phyloP scores from a whole-genome alignment of 2,329 filamentous ascomycete species.

The Fusarium penzigii region DNA sequence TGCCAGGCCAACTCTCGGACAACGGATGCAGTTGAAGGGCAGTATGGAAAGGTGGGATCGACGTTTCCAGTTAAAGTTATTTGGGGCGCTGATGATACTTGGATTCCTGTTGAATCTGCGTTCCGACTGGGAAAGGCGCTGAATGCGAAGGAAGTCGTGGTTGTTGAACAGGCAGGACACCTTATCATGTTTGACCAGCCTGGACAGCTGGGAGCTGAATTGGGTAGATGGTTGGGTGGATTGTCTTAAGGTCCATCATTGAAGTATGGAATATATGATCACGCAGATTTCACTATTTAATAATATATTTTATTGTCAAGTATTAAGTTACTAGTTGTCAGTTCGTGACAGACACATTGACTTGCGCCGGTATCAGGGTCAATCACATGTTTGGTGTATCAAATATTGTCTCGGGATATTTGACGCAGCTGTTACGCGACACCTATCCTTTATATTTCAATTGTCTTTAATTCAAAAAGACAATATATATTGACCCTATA shows the following conservation, averaged over 20 bases:
- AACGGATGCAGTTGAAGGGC: constrained; percentile 36
- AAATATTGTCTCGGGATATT: too few relatives aligned
- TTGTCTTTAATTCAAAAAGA: too few relatives aligned
- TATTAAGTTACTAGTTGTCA: too few relatives aligned
- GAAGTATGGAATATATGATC: too few relatives aligned
- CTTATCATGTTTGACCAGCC: constrained; percentile 46
- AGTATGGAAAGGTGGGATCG: constrained; percentile 38
- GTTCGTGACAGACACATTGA: too few relatives aligned
- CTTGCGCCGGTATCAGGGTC: too few relatives aligned
- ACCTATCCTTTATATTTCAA: too few relatives aligned
- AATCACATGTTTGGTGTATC: too few relatives aligned
- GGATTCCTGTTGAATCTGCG: constrained; percentile 44
- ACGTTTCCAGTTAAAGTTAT: constrained; percentile 42
- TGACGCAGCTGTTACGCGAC: too few relatives aligned
- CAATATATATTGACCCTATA: too few relatives aligned
- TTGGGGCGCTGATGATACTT: constrained; percentile 45
- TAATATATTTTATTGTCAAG: too few relatives aligned
- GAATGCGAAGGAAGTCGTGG: constrained; percentile 33
- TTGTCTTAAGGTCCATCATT: background rate
- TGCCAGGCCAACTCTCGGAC: constrained; percentile 28
- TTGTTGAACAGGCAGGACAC: constrained; percentile 42
- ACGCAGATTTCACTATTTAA: too few relatives aligned
- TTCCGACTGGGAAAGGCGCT: constrained; percentile 28
- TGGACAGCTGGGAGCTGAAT: constrained; percentile 39
- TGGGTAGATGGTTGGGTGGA: constrained; percentile 34